Evolutionary conservation across 1,284 basidiomycete genomes (phyloP).

Genomic region (Pterulicium gracile): DNA sequence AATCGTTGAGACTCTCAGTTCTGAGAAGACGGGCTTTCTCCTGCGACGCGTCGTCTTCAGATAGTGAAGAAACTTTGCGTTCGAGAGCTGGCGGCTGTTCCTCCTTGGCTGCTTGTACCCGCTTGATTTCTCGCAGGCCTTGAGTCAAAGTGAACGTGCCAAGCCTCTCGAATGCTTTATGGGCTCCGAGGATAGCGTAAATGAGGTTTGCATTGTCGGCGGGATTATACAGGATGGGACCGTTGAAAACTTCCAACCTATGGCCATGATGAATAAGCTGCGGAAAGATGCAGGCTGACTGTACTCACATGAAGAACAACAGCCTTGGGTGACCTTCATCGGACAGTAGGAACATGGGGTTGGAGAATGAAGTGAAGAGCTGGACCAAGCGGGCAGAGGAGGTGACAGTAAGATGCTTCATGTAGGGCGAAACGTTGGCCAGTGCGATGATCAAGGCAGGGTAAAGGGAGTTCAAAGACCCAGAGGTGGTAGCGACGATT

Average conservation of each 20-base stretch:
- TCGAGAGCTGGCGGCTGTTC: slow-evolving; percentile 39
- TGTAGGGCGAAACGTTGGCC: slow-evolving; percentile 80
- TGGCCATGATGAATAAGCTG: slow-evolving; percentile 8
- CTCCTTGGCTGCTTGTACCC: slow-evolving; percentile 62
- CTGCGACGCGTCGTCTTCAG: slow-evolving; percentile 25
- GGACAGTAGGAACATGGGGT: slow-evolving; percentile 79
- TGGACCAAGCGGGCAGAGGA: slow-evolving; percentile 79
- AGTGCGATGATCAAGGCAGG: slow-evolving; percentile 86
- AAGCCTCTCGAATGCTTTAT: slow-evolving; percentile 78
- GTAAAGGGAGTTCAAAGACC: slow-evolving; percentile 73
- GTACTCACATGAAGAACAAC: slow-evolving; percentile 74
- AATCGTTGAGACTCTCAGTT: not conserved
- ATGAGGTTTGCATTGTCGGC: slow-evolving; percentile 80
- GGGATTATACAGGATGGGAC: slow-evolving; percentile 62
- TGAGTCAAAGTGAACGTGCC: slow-evolving; percentile 80
- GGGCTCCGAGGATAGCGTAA: slow-evolving; percentile 76
- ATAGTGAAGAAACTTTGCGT: slow-evolving; percentile 25
- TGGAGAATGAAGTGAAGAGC: slow-evolving; percentile 83
- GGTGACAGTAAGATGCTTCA: slow-evolving; percentile 72
- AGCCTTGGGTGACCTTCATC: slow-evolving; percentile 92
- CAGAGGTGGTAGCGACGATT: slow-evolving; percentile 82
- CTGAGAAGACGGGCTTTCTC: slow-evolving; percentile 56
- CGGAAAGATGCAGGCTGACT: slow-evolving; percentile 1
- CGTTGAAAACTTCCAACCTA: slow-evolving; percentile 88
- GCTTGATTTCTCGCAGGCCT: slow-evolving; percentile 76